These are phyloP conservation scores for Solanum paucissectum DNA, from an alignment of 257 asterid species.

Conservation along the genomic window DNA sequence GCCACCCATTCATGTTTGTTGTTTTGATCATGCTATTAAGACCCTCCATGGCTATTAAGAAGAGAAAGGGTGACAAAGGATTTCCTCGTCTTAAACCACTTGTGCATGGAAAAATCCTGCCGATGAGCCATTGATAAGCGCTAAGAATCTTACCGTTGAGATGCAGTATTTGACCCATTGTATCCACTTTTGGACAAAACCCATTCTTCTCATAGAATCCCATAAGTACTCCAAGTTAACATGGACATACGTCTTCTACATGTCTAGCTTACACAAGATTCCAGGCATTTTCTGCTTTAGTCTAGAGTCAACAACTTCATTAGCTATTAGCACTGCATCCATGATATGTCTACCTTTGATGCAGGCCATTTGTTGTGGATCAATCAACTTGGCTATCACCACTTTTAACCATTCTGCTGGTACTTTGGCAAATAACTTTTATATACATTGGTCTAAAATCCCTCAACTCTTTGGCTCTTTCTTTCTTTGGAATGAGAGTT, in stretches of 20 bases:
- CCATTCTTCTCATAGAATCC: not conserved
- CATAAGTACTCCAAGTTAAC: not conserved
- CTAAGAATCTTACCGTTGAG: not conserved
- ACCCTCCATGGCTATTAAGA: not conserved
- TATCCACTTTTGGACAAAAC: not conserved
- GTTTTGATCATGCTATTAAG: not conserved
- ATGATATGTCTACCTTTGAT: not conserved
- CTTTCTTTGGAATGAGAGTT: not conserved
- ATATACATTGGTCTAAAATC: not conserved
- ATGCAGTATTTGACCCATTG: not conserved
- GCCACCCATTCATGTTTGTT: not conserved
- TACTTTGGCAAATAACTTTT: not conserved
- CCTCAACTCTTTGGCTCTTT: not conserved
- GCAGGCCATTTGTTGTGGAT: not conserved
- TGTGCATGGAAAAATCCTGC: not conserved
- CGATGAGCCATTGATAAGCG: not conserved
- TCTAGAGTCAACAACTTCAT: not conserved
- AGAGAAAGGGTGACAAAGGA: not conserved
- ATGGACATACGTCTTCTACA: not conserved
- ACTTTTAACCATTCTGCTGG: not conserved
- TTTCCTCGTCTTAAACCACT: not conserved
- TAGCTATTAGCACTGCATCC: not conserved
- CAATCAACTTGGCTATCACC: not conserved
- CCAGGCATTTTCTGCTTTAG: not conserved
- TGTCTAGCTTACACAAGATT: not conserved